A percentile compares a stretch with the other conserved stretches of the same genome.
Evolutionary conservation across 2,329 filamentous ascomycete species (phyloP).

Genomic region (Diaporthe vexans): DNA sequence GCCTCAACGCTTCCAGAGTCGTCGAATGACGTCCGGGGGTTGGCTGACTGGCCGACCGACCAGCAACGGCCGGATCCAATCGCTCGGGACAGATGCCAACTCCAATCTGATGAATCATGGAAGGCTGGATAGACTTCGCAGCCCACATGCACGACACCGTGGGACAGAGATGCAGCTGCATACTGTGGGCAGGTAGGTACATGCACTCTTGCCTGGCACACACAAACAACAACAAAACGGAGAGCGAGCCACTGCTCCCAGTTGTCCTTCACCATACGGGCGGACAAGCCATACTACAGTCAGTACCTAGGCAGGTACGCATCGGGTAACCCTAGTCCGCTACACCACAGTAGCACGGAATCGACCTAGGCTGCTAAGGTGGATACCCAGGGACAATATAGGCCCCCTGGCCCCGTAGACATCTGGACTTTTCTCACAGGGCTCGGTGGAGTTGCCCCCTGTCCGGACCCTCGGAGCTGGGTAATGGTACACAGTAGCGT

Average conservation of each 20-base stretch:
- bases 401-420: too few species aligned
- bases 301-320: too few species aligned
- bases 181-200: neutral
- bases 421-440: neutral
- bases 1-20: neutral
- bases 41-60: too few species aligned
- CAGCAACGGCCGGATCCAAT: conserved; percentile 28
- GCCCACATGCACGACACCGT: conserved; percentile 1
- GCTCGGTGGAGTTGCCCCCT: neutral
- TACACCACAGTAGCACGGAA: too few species aligned
- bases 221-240: too few species aligned
- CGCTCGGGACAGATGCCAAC: conserved; percentile 27
- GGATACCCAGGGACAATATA: too few species aligned
- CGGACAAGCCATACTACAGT: too few species aligned
- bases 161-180: neutral
- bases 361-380: too few species aligned
- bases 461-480: conserved; percentile 16
- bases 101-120: conserved; percentile 32
- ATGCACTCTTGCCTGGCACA: neutral
- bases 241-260: too few species aligned
- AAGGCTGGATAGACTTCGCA: conserved; percentile 15
- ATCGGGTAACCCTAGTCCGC: too few species aligned
- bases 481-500: neutral
- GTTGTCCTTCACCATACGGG: too few species aligned
- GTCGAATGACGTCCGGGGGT: conserved; percentile 11